Percentiles rank a stretch among this genome's conserved stretches.
phyloP scores from a whole-genome alignment of 768 basidiomycete genomes.

The Russula ochroleuca region DNA sequence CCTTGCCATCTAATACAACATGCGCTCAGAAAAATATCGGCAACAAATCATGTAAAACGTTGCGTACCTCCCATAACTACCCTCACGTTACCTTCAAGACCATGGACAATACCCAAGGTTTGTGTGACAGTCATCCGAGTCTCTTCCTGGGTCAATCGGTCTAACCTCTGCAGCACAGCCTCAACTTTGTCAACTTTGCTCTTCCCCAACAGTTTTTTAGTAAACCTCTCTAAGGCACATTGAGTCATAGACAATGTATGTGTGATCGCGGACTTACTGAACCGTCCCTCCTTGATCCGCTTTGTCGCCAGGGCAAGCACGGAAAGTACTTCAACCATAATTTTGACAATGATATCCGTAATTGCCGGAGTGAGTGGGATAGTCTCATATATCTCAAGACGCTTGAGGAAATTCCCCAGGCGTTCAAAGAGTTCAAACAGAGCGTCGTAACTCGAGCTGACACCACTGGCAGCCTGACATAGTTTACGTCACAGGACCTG shows the following conservation, averaged over 20 bases:
- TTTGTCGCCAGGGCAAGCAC: slow-evolving; percentile 16
- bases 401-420: background rate
- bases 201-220: background rate
- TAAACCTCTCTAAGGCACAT: background rate
- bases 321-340: background rate
- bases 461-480: background rate
- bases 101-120: background rate
- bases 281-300: background rate
- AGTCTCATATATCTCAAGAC: background rate
- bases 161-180: background rate
- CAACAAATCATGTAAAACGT: background rate
- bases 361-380: background rate
- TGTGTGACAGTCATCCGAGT: too few relatives aligned
- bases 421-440: background rate
- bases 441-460: background rate
- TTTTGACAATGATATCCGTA: background rate
- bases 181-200: background rate
- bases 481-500: background rate
- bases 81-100: too few relatives aligned
- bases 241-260: background rate
- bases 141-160: background rate
- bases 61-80: background rate
- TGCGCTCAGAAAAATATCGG: background rate
- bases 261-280: background rate
- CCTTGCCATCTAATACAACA: background rate